Conservation (phyloP, 2,329 filamentous ascomycete genomes). For the Alternaria conjuncta region DNA sequence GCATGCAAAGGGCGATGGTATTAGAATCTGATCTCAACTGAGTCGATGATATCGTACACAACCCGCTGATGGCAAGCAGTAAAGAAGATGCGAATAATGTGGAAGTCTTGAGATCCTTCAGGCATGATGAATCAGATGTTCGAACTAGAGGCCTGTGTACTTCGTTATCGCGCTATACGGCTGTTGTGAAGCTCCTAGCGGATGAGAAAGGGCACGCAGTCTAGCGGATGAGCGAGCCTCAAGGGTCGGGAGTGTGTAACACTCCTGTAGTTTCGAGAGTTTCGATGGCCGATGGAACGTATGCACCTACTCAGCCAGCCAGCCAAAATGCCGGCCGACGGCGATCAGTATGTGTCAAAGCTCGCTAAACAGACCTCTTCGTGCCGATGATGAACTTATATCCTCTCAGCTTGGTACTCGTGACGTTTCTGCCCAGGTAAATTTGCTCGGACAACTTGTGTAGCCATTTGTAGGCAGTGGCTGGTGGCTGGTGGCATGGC, state of each 20-base stretch:
- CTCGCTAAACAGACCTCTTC: not conserved
- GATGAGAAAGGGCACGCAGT: not conserved
- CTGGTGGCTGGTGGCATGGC: not conserved
- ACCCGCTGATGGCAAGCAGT: not conserved
- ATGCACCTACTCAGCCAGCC: not conserved
- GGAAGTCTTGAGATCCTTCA: not conserved
- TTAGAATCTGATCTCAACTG: not conserved
- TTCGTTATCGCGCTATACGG: not conserved
- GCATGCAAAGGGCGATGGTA: not conserved
- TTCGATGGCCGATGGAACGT: no score
- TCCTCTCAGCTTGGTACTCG: not conserved
- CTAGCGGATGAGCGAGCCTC: not conserved
- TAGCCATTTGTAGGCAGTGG: not conserved
- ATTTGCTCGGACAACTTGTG: not conserved
- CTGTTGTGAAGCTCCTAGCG: not conserved
- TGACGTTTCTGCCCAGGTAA: not conserved
- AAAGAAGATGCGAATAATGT: not conserved
- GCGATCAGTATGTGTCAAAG: not conserved
- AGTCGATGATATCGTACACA: not conserved
- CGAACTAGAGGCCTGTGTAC: not conserved
- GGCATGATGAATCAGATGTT: not conserved
- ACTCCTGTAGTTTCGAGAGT: no score
- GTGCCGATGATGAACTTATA: not conserved
- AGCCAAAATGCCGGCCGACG: not conserved
- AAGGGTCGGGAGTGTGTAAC: not conserved